Base-by-base conservation (phyloP, 2,329 filamentous ascomycete genomes). In the Penicillium rolfsii region DNA sequence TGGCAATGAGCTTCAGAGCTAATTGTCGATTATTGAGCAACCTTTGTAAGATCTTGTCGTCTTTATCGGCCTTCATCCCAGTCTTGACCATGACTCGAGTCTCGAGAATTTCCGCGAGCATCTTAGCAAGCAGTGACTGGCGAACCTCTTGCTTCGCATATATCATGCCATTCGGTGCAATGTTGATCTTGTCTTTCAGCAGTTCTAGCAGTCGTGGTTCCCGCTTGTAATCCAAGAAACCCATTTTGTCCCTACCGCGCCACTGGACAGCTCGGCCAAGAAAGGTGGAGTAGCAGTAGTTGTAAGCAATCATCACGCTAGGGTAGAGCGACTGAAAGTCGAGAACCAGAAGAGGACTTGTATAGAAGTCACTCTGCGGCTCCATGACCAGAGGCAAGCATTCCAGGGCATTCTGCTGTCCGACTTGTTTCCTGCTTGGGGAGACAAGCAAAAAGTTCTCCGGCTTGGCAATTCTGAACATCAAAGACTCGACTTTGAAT, bases 261-360 rank as follows among this genome's bases (percentile, higher is more conserved):
- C 94, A 97, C 68, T 88, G 87, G 30, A 88, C 86, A 41, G 97
- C 88, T 33, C 95, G 87, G 0, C 95, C 95, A 0, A 98, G 83
- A 68, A 93, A 99, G 0, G 95, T 99, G 0, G 95, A 98, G 73
- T 99, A 99, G 79, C 95, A 99, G 73, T 97, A 95, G 71, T 99
- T 99, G 80, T 99, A 98, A 0, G 95, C 95, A 72, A 99, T 98
- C 93, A 99, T 97, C 62, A 98, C 89, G 76, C 93, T 97, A 0
- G 95, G 95, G 67, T 99, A 99, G 52, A 99, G 80, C 61, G 92
- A 96, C 72, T 98, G 94, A 65, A 99, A 99, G 76, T 99, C 95
- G 6, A 99, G 82, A 0, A 99, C 95, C 3, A 99, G 74, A 0
- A 99, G 75, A 0, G 95, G 95, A 63, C 91, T 95, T 59, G 83